phyloP scores from a whole-genome alignment of 768 basidiomycete genomes.

The Trametes cingulata region DNA sequence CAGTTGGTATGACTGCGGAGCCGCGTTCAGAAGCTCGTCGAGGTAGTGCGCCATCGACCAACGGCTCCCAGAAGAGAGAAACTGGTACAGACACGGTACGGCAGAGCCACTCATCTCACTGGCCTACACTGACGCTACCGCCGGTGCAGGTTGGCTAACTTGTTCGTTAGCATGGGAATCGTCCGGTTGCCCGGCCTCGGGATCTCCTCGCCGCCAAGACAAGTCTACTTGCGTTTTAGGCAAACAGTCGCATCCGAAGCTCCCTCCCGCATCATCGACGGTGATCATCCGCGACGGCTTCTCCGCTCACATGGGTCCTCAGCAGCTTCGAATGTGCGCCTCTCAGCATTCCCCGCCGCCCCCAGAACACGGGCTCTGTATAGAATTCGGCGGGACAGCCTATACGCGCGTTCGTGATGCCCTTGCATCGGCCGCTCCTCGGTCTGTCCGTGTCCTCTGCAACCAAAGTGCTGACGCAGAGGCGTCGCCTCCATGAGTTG shows the following conservation, averaged over 20 bases:
- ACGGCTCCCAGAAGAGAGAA: too few species aligned
- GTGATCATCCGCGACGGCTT: neutral
- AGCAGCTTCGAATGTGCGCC: neutral
- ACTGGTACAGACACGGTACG: too few species aligned
- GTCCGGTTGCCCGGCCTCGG: neutral
- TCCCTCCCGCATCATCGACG: slow-evolving; percentile 1
- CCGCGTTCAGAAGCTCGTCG: too few species aligned
- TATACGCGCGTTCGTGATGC: neutral
- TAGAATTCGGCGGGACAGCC: neutral
- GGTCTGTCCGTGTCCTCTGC: neutral
- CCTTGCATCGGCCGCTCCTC: slow-evolving; percentile 9
- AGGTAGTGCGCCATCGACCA: too few species aligned
- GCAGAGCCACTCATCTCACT: too few species aligned
- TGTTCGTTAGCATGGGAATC: neutral
- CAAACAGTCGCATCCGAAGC: slow-evolving; percentile 1
- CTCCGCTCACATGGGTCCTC: slow-evolving; percentile 12
- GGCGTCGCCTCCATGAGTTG: neutral
- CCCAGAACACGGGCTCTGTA: neutral
- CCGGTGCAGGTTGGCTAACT: too few species aligned
- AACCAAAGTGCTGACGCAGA: neutral
- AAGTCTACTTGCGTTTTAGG: neutral
- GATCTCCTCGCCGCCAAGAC: slow-evolving; percentile 17
- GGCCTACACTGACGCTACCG: too few species aligned
- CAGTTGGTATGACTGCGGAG: too few species aligned
- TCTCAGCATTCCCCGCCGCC: neutral